Evolutionary conservation across 1,284 basidiomycete genomes (phyloP), one percentile per base, ranked within the genome.

Genomic region (Moniliella sp.): DNA sequence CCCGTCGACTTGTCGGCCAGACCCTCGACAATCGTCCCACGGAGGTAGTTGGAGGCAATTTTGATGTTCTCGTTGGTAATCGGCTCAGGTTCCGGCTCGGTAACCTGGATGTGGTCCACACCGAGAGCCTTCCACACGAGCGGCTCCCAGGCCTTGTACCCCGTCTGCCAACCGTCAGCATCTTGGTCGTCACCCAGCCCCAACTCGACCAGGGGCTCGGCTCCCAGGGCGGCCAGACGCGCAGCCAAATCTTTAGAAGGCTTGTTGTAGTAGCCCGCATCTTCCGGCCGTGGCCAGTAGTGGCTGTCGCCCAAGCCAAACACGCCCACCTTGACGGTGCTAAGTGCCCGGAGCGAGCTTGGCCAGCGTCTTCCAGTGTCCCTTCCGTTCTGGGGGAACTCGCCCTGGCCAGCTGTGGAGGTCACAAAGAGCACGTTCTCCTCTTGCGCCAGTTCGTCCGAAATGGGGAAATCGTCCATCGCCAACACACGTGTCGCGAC

Each of bases 51-150:
- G 37, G 78, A 83, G 7, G 91, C 86, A 37, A 84, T 88, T 67
- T 97, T 99, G 71, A 97, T 94, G 65, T 97, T 84, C 66, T 99
- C 88, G 67, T 97, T 94, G 40, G 86, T 94, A 64, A 99, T 88
- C 2, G 81, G 74, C 58, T 94, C 86, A 1, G 86, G 84, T 61
- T 94, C 84, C 12, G 75, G 77, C 65, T 97, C 91, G 23, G 67
- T 73, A 18, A 94, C 74, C 61, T 91, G 79, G 35, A 97, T 67
- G 11, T 67, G 68, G 63, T 91, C 88, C 34, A 97, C 84, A 34
- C 88, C 83, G 25, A 97, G 68, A 1, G 76, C 76, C 65, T 91
- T 86, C 91, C 88, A 99, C 25, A 97, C 52, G 36, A 71, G 65
- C 23, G 21, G 82, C 63, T 97, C 88, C 82, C 86, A 97, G 16